Conservation (phyloP, 2,329 filamentous ascomycete species). For the Hymenoscyphus salicellus region DNA sequence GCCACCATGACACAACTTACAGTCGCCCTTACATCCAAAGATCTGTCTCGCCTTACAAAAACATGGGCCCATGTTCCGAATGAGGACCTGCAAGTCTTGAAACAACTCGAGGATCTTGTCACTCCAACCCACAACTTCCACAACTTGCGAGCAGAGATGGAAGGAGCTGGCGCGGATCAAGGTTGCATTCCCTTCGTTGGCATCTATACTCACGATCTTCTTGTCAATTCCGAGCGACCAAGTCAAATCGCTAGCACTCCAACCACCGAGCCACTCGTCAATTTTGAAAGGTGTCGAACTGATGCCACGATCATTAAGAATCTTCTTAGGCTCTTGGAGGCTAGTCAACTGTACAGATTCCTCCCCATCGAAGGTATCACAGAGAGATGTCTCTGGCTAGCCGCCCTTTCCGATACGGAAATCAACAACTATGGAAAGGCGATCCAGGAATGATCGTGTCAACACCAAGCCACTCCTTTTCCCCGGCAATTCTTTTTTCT, state of each 20-base stretch:
- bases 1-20: slow-evolving; percentile 80
- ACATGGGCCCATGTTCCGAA: slow-evolving; percentile 71
- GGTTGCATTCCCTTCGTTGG: slow-evolving; percentile 84
- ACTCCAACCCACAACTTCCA: slow-evolving; percentile 77
- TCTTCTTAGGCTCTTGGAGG: slow-evolving; percentile 72
- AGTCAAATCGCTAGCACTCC: slow-evolving; percentile 69
- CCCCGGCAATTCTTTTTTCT: neutral
- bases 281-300: slow-evolving; percentile 78
- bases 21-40: slow-evolving; percentile 71
- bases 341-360: slow-evolving; percentile 71
- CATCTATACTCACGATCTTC: slow-evolving; percentile 78
- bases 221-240: slow-evolving; percentile 77
- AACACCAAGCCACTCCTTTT: neutral
- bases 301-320: slow-evolving; percentile 77
- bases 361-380: slow-evolving; percentile 73
- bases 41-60: slow-evolving; percentile 62
- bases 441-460: slow-evolving; percentile 30
- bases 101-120: slow-evolving; percentile 68
- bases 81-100: slow-evolving; percentile 62
- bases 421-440: slow-evolving; percentile 50
- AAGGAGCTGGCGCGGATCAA: slow-evolving; percentile 57
- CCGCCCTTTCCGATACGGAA: slow-evolving; percentile 71
- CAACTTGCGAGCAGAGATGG: slow-evolving; percentile 76
- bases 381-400: slow-evolving; percentile 82
- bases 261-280: slow-evolving; percentile 66